phyloP scores from a whole-genome alignment of 495 filamentous ascomycete genomes.

The Neurospora pannonica region DNA sequence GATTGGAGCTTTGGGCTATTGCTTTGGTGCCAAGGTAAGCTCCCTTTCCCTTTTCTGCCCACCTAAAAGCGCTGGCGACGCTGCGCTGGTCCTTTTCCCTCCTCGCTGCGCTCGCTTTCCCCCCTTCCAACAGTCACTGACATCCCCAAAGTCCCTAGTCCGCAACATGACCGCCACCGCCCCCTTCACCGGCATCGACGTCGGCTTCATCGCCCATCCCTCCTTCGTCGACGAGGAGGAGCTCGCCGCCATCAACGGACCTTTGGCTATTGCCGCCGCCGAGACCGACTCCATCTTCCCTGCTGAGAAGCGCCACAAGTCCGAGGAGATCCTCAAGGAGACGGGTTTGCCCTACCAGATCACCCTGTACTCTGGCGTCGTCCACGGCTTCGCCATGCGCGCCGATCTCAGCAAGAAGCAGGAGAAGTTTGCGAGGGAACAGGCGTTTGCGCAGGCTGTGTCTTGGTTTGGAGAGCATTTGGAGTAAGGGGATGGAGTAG shows the following conservation, averaged over 20 bases:
- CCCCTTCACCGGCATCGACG: conserved; percentile 31
- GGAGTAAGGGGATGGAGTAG: background rate
- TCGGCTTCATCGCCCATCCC: conserved; percentile 69
- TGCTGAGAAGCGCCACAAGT: conserved; percentile 53
- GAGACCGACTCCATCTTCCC: conserved; percentile 78
- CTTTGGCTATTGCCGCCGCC: conserved; percentile 67
- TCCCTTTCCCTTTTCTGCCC: background rate
- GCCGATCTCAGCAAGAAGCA: conserved; percentile 50
- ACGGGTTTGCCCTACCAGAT: conserved; percentile 66
- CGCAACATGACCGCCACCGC: conserved; percentile 24
- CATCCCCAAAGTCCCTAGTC: conserved; percentile 28
- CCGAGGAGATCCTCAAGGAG: conserved; percentile 47
- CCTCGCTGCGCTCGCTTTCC: too few species aligned
- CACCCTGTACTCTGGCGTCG: conserved; percentile 65
- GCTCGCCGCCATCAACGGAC: conserved; percentile 57
- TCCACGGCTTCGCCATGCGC: conserved; percentile 74
- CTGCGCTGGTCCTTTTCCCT: too few species aligned
- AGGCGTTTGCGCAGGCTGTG: conserved; percentile 73
- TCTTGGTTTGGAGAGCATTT: conserved; percentile 60
- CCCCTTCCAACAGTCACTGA: background rate
- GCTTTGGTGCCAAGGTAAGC: conserved; percentile 58
- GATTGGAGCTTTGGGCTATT: conserved; percentile 68
- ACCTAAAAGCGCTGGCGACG: background rate
- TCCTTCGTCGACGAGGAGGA: conserved; percentile 69
- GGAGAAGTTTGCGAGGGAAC: conserved; percentile 73